Conservation (phyloP, 208 protist species). For the Crithidia brevicula region DNA sequence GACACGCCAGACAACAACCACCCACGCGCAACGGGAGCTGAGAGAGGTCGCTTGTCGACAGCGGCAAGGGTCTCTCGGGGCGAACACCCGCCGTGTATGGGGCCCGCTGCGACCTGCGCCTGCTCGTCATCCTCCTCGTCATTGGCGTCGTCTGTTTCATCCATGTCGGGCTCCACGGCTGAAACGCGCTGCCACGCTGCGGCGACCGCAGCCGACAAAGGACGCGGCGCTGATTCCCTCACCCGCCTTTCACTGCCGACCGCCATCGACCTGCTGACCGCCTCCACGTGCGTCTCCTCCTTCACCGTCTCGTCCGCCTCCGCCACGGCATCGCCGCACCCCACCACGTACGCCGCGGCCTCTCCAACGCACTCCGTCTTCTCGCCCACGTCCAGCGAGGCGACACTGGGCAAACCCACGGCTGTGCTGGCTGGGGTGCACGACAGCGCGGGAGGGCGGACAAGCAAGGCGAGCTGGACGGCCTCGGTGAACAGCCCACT, state of each 20-base stretch:
- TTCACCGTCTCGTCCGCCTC: conserved; percentile 16
- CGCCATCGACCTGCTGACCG: background rate
- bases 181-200: conserved; percentile 23
- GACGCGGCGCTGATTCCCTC: background rate
- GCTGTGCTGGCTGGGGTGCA: background rate
- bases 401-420: background rate
- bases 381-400: background rate
- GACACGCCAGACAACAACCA: no score
- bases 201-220: background rate
- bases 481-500: conserved; percentile 3
- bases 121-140: background rate
- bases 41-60: no score
- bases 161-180: conserved; percentile 6
- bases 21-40: no score
- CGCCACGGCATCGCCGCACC: conserved; percentile 3
- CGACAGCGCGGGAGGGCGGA: background rate
- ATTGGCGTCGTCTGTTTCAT: background rate
- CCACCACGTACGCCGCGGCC: background rate
- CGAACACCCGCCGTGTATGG: no score
- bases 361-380: background rate
- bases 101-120: no score
- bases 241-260: conserved; percentile 10
- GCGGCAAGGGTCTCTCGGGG: no score
- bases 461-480: background rate
- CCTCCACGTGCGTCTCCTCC: conserved; percentile 6